Evolutionary conservation across 2,329 filamentous ascomycete species (phyloP).

Genomic region (Monosporascus sp.): DNA sequence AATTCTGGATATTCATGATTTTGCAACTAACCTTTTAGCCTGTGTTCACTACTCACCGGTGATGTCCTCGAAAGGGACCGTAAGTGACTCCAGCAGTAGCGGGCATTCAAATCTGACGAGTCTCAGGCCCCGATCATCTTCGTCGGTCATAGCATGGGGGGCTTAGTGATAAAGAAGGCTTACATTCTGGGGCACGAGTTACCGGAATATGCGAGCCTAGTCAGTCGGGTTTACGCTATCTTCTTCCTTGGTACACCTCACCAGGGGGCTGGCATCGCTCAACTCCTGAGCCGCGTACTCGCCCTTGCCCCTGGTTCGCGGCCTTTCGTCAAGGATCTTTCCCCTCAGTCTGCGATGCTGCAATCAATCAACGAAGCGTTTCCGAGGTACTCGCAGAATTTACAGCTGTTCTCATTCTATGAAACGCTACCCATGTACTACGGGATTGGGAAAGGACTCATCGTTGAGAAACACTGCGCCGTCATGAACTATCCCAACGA

Average conservation of each 20-base stretch:
- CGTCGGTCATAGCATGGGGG: constrained; percentile 35
- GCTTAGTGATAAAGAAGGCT: constrained; percentile 31
- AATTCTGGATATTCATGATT: constrained; percentile 27
- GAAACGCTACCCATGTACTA: constrained; percentile 24
- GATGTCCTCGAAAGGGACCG: constrained; percentile 9
- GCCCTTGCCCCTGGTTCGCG: constrained; percentile 12
- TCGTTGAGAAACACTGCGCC: constrained; percentile 27
- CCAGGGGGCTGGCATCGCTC: constrained; percentile 22
- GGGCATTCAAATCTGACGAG: no score
- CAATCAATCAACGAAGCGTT: constrained; percentile 31
- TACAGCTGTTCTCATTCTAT: constrained; percentile 28
- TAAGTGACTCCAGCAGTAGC: constrained; percentile 1
- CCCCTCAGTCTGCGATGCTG: constrained; percentile 19
- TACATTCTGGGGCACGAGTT: constrained; percentile 24
- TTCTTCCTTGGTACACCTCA: constrained; percentile 37
- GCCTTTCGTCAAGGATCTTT: constrained; percentile 26
- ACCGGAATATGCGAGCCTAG: constrained; percentile 14
- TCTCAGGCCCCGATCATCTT: constrained; percentile 23
- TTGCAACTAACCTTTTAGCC: constrained; percentile 24
- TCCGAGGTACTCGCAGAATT: constrained; percentile 12
- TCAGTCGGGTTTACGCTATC: constrained; percentile 21
- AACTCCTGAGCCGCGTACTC: constrained; percentile 19
- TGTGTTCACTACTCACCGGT: constrained; percentile 22
- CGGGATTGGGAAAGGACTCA: constrained; percentile 15
- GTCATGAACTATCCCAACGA: constrained; percentile 26